These are phyloP conservation scores for Magnolia kwangsiensis DNA, from an alignment of 164 flowering plant species.

Conservation along the genomic window DNA sequence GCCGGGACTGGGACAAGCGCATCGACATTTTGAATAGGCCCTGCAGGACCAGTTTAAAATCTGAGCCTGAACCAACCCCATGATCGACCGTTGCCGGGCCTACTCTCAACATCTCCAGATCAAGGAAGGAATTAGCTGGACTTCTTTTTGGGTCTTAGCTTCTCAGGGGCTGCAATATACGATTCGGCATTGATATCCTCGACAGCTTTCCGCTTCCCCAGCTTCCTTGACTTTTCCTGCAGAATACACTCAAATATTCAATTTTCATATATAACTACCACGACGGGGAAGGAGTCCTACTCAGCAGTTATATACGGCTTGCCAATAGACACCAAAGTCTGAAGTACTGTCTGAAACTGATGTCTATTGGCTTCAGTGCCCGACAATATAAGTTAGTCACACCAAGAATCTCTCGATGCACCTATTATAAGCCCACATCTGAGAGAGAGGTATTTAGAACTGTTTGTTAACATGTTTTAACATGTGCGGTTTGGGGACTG, in stretches of 20 bases:
- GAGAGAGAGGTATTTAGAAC: too few relatives aligned
- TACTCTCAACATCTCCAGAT: neutral
- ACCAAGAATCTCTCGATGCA: neutral
- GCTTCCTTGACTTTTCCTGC: slow-evolving; percentile 69
- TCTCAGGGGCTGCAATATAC: slow-evolving; percentile 46
- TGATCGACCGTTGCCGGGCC: too few relatives aligned
- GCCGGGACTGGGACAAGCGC: neutral
- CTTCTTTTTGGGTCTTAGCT: slow-evolving; percentile 37
- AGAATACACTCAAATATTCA: neutral
- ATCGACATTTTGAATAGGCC: neutral
- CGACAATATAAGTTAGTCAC: neutral
- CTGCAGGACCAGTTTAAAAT: neutral
- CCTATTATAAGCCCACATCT: neutral
- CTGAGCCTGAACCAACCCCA: too few relatives aligned
- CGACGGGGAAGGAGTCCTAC: too few relatives aligned
- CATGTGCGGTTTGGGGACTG: too few relatives aligned
- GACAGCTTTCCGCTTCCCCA: slow-evolving; percentile 39
- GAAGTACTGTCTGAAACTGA: neutral
- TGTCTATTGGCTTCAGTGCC: too few relatives aligned
- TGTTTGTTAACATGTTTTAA: too few relatives aligned
- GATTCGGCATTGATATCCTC: slow-evolving; percentile 48
- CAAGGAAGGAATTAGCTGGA: neutral
- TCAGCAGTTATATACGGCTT: too few relatives aligned
- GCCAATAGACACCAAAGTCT: neutral
- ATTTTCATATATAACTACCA: too few relatives aligned